phyloP scores from a whole-genome alignment of 345 rosid genomes.

The Eucalyptus pauciflora region DNA sequence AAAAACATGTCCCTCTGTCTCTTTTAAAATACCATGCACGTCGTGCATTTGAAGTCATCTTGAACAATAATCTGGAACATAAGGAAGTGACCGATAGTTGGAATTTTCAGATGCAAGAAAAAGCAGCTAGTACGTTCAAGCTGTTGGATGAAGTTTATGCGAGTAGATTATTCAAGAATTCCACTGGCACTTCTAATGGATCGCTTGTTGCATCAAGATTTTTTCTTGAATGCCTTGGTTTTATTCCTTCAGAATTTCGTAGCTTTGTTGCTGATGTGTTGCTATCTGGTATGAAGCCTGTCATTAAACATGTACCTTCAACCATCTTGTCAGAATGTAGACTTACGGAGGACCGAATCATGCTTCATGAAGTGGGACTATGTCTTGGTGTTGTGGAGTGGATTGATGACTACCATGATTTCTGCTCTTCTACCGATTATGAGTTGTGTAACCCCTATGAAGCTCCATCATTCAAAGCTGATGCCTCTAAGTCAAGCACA shows the following conservation, averaged over 20 bases:
- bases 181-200: slow-evolving; percentile 3
- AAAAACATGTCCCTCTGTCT: slow-evolving; percentile 46
- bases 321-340: slow-evolving; percentile 53
- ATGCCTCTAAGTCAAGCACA: slow-evolving; percentile 5
- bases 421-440: slow-evolving; percentile 11
- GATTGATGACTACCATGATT: slow-evolving; percentile 48
- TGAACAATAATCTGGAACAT: slow-evolving; percentile 27
- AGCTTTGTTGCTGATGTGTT: slow-evolving; percentile 68
- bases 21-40: slow-evolving; percentile 56
- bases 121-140: not conserved
- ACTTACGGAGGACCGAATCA: slow-evolving; percentile 35
- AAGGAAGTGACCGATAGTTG: slow-evolving; percentile 8
- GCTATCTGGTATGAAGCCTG: slow-evolving; percentile 55
- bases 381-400: slow-evolving; percentile 68
- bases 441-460: slow-evolving; percentile 4
- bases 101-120: slow-evolving; percentile 6
- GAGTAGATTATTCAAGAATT: slow-evolving; percentile 2
- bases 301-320: slow-evolving; percentile 49
- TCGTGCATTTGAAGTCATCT: slow-evolving; percentile 53
- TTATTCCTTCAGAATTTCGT: slow-evolving; percentile 67
- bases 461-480: slow-evolving; percentile 2
- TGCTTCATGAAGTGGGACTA: slow-evolving; percentile 86
- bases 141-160: not conserved
- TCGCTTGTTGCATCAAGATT: slow-evolving; percentile 49
- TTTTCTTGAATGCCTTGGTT: slow-evolving; percentile 59